phyloP scores from a whole-genome alignment of 2,329 filamentous ascomycete genomes.

The Trichoderma arundinaceum region DNA sequence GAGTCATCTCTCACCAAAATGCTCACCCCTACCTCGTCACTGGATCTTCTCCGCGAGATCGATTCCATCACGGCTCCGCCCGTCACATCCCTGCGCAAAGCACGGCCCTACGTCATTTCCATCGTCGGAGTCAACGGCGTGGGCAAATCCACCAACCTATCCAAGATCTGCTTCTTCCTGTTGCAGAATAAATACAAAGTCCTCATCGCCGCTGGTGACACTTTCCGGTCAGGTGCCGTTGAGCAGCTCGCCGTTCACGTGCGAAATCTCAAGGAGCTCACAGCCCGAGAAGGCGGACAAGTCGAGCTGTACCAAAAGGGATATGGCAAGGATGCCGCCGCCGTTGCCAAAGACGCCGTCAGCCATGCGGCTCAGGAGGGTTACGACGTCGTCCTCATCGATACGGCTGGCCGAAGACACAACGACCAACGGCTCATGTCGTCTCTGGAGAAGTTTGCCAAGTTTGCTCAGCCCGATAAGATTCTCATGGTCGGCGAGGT shows the following conservation, averaged over 20 bases:
- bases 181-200: slow-evolving; percentile 97
- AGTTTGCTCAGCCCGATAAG: slow-evolving; percentile 95
- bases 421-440: slow-evolving; percentile 97
- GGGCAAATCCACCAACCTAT: slow-evolving; percentile 95
- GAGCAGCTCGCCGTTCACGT: slow-evolving; percentile 97
- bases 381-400: slow-evolving; percentile 94
- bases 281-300: slow-evolving; percentile 77
- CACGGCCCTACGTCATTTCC: slow-evolving; percentile 92
- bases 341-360: slow-evolving; percentile 95
- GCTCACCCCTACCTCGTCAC: slow-evolving; percentile 90
- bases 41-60: slow-evolving; percentile 94
- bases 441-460: slow-evolving; percentile 94
- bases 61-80: slow-evolving; percentile 74
- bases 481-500: slow-evolving; percentile 88
- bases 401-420: slow-evolving; percentile 92
- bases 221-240: slow-evolving; percentile 94
- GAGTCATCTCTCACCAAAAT: slow-evolving; percentile 93
- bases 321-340: slow-evolving; percentile 96
- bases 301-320: slow-evolving; percentile 96
- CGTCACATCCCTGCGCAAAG: slow-evolving; percentile 63
- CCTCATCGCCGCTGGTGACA: slow-evolving; percentile 91
- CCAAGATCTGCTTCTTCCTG: slow-evolving; percentile 97
- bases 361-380: slow-evolving; percentile 72
- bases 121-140: slow-evolving; percentile 99
- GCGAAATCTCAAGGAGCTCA: slow-evolving; percentile 88